Evolutionary conservation across 805 yeast species (phyloP).

Genomic region (Myxozyma sirexii): DNA sequence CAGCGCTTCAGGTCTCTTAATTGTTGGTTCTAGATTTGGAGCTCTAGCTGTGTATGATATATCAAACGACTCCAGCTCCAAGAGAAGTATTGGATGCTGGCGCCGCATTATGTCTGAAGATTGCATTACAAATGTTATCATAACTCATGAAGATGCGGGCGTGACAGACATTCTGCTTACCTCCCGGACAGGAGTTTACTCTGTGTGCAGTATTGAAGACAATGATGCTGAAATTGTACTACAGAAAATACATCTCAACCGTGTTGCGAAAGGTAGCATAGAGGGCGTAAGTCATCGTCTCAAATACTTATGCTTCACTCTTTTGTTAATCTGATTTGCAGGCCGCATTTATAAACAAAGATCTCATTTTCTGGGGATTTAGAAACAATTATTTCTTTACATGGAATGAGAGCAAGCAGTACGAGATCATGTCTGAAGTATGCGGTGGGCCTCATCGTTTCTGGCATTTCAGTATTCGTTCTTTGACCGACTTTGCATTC

Average conservation of each 20-base stretch:
- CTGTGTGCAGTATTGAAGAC: constrained; percentile 11
- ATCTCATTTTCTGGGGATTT: constrained; percentile 75
- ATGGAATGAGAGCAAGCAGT: constrained; percentile 78
- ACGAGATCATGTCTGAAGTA: constrained; percentile 65
- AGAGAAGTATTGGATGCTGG: constrained; percentile 10
- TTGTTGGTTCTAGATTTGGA: constrained; percentile 74
- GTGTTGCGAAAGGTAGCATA: constrained; percentile 71
- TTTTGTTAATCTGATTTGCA: neutral
- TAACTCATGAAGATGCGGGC: neutral
- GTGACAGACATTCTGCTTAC: constrained; percentile 19
- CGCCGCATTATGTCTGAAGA: constrained; percentile 33
- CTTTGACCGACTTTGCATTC: constrained; percentile 48
- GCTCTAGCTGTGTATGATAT: constrained; percentile 59
- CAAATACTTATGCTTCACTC: neutral
- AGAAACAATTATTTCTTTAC: constrained; percentile 74
- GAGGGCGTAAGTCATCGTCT: constrained; percentile 57
- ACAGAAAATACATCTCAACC: constrained; percentile 56
- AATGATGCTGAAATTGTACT: constrained; percentile 5
- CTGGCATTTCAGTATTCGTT: constrained; percentile 58
- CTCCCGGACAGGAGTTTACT: constrained; percentile 25
- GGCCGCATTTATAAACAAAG: constrained; percentile 40
- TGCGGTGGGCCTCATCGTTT: constrained; percentile 94
- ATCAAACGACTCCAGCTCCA: neutral
- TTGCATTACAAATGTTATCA: constrained; percentile 11
- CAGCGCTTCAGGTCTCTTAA: constrained; percentile 47